Conservation (phyloP, 345 rosid species). For the Salix dunnii region DNA sequence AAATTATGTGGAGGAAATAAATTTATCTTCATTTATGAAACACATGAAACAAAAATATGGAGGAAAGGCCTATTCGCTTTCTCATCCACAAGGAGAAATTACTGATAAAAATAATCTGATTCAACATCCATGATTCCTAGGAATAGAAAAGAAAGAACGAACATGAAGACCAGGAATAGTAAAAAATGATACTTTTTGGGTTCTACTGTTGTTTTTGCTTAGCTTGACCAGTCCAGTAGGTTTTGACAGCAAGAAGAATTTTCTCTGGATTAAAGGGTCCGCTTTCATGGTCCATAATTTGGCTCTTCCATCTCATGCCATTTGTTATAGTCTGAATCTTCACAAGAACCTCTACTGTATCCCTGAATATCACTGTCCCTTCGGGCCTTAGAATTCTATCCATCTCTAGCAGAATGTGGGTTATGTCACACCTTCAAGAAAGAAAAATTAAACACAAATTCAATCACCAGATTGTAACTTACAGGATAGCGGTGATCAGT, state of each 20-base stretch:
- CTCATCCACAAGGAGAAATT: neutral
- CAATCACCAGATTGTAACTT: neutral
- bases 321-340: constrained; percentile 65
- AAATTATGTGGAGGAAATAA: neutral
- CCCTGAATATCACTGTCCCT: constrained; percentile 91
- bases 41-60: neutral
- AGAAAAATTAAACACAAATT: constrained; percentile 3
- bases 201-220: constrained; percentile 27
- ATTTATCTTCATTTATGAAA: neutral
- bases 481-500: neutral
- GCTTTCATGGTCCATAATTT: constrained; percentile 80
- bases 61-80: neutral
- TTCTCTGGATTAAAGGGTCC: constrained; percentile 96
- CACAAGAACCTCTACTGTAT: constrained; percentile 71
- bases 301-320: constrained; percentile 89
- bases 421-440: constrained; percentile 65
- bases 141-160: neutral
- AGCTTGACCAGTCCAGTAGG: constrained; percentile 81
- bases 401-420: constrained; percentile 86
- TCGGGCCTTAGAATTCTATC: constrained; percentile 93
- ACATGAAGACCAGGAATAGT: neutral
- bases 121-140: neutral
- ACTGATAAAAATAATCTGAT: constrained; percentile 2
- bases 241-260: constrained; percentile 76
- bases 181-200: neutral